These are phyloP conservation scores for Gorgonomyces haynaldii DNA, from an alignment of 192 early-diverging fungal species.

Conservation along the genomic window DNA sequence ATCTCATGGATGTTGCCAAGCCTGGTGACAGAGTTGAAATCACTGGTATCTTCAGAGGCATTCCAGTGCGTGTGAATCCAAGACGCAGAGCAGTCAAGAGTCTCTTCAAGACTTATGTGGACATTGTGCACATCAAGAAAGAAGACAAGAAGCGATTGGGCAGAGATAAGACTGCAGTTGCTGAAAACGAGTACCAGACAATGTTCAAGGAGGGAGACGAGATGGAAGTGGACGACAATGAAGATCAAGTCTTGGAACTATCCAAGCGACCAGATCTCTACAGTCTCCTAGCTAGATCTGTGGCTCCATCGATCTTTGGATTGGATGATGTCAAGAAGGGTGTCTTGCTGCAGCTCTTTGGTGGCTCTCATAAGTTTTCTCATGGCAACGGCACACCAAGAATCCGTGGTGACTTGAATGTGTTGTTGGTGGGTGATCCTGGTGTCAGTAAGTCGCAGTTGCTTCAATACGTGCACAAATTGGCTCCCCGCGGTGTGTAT, in stretches of 20 bases:
- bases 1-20: slow-evolving; percentile 83
- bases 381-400: slow-evolving; percentile 46
- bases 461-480: slow-evolving; percentile 78
- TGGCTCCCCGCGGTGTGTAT: slow-evolving; percentile 91
- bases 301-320: slow-evolving; percentile 91
- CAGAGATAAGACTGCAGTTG: slow-evolving; percentile 31
- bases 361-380: slow-evolving; percentile 80
- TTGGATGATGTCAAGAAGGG: slow-evolving; percentile 98
- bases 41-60: slow-evolving; percentile 87
- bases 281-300: slow-evolving; percentile 45
- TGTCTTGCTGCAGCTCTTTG: slow-evolving; percentile 88
- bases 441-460: slow-evolving; percentile 94
- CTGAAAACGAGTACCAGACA: slow-evolving; percentile 43
- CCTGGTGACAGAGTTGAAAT: slow-evolving; percentile 92
- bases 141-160: slow-evolving; percentile 63
- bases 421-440: slow-evolving; percentile 92
- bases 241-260: neutral
- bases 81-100: slow-evolving; percentile 76
- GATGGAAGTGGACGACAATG: neutral
- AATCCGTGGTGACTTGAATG: slow-evolving; percentile 82
- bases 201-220: slow-evolving; percentile 10
- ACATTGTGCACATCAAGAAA: slow-evolving; percentile 85
- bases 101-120: slow-evolving; percentile 89
- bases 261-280: neutral
- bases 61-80: slow-evolving; percentile 85